Evolutionary conservation across 768 basidiomycete species (phyloP).

Genomic region (Rhodotorula babjevae): DNA sequence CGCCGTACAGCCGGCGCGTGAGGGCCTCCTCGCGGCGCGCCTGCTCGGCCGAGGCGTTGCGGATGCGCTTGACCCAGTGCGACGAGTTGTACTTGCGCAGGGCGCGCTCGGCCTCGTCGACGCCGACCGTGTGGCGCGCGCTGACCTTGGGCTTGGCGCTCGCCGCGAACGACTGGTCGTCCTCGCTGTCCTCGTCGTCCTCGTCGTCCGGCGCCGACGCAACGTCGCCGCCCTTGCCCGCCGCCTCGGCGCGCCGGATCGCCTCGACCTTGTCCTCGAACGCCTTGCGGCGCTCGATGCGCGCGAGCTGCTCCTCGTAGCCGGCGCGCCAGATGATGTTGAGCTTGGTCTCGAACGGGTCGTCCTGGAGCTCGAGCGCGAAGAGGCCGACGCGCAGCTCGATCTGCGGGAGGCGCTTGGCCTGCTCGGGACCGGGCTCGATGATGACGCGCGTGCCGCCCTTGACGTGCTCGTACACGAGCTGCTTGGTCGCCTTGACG

Average conservation of each 20-base stretch:
- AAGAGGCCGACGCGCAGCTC: conserved; percentile 59
- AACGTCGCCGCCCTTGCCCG: background rate
- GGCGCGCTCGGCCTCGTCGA: conserved; percentile 66
- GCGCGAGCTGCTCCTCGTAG: conserved; percentile 62
- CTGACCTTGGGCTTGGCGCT: conserved; percentile 52
- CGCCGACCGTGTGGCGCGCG: conserved; percentile 61
- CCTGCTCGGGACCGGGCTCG: conserved; percentile 64
- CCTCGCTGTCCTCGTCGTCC: conserved; percentile 2
- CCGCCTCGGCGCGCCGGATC: conserved; percentile 49
- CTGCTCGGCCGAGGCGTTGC: conserved; percentile 53
- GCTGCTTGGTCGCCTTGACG: conserved; percentile 68
- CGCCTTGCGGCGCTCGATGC: conserved; percentile 71
- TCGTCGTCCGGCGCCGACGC: background rate
- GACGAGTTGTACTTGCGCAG: conserved; percentile 65
- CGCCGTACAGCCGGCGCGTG: conserved; percentile 51
- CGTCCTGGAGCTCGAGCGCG: conserved; percentile 74
- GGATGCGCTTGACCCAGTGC: conserved; percentile 63
- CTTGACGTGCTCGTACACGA: conserved; percentile 56
- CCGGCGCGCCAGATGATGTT: conserved; percentile 71
- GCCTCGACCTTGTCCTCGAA: conserved; percentile 73
- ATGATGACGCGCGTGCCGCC: conserved; percentile 58
- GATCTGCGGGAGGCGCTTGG: conserved; percentile 67
- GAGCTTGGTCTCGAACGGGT: conserved; percentile 71
- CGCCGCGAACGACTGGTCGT: background rate
- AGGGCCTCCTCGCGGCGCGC: conserved; percentile 56